Base-by-base conservation (phyloP, 1,139 yeast genomes). In the Protomyces inouyei region DNA sequence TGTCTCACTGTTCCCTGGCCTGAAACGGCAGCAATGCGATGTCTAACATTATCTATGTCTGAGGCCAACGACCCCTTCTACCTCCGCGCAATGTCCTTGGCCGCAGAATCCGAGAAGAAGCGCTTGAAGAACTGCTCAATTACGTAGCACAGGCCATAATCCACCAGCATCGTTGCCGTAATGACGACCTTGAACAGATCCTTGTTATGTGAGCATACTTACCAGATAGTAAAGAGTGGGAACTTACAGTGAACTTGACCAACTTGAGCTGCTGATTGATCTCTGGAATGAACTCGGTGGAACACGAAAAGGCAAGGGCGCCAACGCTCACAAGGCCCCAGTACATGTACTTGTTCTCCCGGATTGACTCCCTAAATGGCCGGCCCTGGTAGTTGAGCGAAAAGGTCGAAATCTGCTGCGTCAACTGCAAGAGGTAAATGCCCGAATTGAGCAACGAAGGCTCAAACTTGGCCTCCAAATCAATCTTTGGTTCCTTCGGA, bases 381-480 rank as follows among this genome's bases (percentile, higher is more conserved):
- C 88, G 85, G 60, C 99, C 99, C 79, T 90, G 97, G 76, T 93
- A 93, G 78, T 93, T 93, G 67, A 95, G 97, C 16, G 97, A 97
- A 79, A 93, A 93, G 0, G 99, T 93, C 12, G 97, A 89, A 57
- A 95, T 96, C 77, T 93, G 97, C 79, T 93, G 98, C 23, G 96
- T 95, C 71, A 93, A 82, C 77, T 92, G 98, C 68, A 93, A 82
- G 74, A 93, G 82, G 77, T 92, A 95, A 81, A 93, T 92, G 71
- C 97, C 98, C 38, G 98, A 93, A 78, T 95, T 95, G 73, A 93
- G 83, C 73, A 93, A 80, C 2, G 97, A 91, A 53, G 98, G 98
- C 67, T 79, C 76, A 73, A 93, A 93, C 71, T 83, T 86, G 75
- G 92, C 92, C 74, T 93, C 98, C 70, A 95, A 82, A 75, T 93